Evolutionary conservation across 2,329 filamentous ascomycete genomes (phyloP), one percentile per base, ranked within the genome.

Genomic region (Fusarium albosuccineum): DNA sequence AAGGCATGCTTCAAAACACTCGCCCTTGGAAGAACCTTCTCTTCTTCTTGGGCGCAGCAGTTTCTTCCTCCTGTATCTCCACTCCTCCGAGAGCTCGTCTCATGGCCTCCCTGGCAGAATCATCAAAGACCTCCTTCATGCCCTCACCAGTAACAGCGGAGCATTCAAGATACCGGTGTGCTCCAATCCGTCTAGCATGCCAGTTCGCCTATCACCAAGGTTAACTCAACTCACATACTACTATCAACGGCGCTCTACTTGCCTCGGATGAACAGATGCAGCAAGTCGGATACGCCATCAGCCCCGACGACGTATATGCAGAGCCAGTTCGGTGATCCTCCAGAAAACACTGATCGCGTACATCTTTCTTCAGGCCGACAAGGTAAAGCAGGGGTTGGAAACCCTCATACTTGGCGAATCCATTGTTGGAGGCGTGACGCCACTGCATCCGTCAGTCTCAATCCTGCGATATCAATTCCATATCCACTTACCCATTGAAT

Each of bases 91-190:
- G 30, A 40, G 63, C 62, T 26, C 69, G 62, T 34, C 64, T 56
- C 9, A 68, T 67, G 1, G 75, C 74, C 55, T 75, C 73, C 33
- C 52, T 57, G 3, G 45, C 73, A 27, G 70, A 66, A 1, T 72
- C 69, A 10, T 77, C 73, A 3, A 81, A 63, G 3, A 80, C 41
- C 5, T 59, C 62, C 11, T 75, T 70, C 55, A 80, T 66, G 6
- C 77, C 78, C 22, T 81, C 73, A 2, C 78, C 77, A 7, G 75
- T 79, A 10, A 70, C 62, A 46, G 79, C 77, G 6, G 79, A 81
- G 54, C 77, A 80, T 57, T 81, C 79, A 9, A 72, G 30, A 41
- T 80, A 80, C 6, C 57, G 53, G 26, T 71, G 48, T 0, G 74
- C 76, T 2, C 73, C 70, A 26, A 80, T 75, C 0, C 74, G 70